Percentiles rank a stretch among this genome's conserved stretches.
Conservation (phyloP, 2,329 filamentous ascomycete genomes). For the Cyphellophora europaea region DNA sequence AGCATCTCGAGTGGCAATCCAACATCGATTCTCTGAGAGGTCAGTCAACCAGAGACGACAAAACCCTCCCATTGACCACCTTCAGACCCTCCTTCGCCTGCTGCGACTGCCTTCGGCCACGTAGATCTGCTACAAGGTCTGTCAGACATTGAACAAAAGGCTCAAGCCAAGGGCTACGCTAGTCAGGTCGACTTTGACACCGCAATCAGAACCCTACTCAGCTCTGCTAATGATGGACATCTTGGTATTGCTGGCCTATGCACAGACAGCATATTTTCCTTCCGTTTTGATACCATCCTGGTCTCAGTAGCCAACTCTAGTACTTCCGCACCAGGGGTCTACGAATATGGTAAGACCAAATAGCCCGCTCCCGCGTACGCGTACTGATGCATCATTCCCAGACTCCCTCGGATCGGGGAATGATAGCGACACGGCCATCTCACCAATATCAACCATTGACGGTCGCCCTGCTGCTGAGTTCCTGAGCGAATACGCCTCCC, state of each 20-base stretch:
- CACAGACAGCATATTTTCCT: too few relatives aligned
- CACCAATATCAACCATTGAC: neutral
- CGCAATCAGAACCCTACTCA: conserved; percentile 45
- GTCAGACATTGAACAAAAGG: conserved; percentile 34
- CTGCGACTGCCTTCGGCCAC: conserved; percentile 36
- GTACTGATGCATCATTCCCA: too few relatives aligned
- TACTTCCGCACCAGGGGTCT: neutral
- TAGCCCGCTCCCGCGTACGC: too few relatives aligned
- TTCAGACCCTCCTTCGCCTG: too few relatives aligned
- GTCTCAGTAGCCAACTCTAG: neutral
- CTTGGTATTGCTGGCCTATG: conserved; percentile 17
- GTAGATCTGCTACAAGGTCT: conserved; percentile 40
- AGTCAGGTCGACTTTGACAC: conserved; percentile 48
- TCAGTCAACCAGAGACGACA: conserved; percentile 43
- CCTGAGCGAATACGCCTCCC: neutral
- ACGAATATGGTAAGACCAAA: neutral
- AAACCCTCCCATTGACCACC: too few relatives aligned
- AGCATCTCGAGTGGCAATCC: conserved; percentile 34
- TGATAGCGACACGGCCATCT: too few relatives aligned
- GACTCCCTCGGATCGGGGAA: too few relatives aligned
- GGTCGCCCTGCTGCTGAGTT: neutral
- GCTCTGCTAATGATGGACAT: conserved; percentile 56
- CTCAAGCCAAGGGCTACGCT: conserved; percentile 31
- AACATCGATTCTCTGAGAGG: conserved; percentile 40
- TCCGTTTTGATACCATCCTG: neutral